Base-by-base conservation (phyloP, 148 eudicot species). In the Rhododendron williamsianum region DNA sequence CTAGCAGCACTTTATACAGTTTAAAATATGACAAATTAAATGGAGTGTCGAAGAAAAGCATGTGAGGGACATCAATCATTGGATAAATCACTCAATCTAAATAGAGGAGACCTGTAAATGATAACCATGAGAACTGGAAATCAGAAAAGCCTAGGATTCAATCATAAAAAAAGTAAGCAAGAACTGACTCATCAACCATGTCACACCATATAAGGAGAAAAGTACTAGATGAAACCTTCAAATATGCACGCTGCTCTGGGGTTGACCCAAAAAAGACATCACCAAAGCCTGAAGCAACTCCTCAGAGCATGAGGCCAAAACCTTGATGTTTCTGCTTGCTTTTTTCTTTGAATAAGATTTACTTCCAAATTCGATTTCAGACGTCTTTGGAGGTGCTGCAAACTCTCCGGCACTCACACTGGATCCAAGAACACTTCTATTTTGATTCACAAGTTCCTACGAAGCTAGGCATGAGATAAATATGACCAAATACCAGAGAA, bases 371-470 rank as follows among this genome's bases (percentile, higher is more conserved):
- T 80, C 87, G 78, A 89, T 54, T 54, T 60, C 87, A 51, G 82
- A 84, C 46, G 85, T 84, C 86, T 81, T 85, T 69, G 89, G 83
- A 69, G 63, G 80, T 83, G 86, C 86, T 63, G 81, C 82, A 36
- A 69, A 84, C 72, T 87, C 88, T 65, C 67, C 85, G 83, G 83
- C 83, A 84, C 85, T 87, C 83, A 89, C 88, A 86, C 81, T 85
- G 58, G 87, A 52, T 84, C 85, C 83, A 85, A 86, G 85, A 67
- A 83, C 83, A 86, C 85, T 84, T 88, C 81, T 90, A 86, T 89
- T 93, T 88, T 91, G 90, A 89, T 90, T 93, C 89, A 94, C 94
- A 82, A 96, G 94, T 87, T 93, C 95, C 98, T 94, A 76, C 49
- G 82, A 35, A 25, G 82, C 30, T 76, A 49, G 76, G 49, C 11